Conservation (phyloP, 2,329 filamentous ascomycete genomes). For the Pseudopithomyces maydicus region DNA sequence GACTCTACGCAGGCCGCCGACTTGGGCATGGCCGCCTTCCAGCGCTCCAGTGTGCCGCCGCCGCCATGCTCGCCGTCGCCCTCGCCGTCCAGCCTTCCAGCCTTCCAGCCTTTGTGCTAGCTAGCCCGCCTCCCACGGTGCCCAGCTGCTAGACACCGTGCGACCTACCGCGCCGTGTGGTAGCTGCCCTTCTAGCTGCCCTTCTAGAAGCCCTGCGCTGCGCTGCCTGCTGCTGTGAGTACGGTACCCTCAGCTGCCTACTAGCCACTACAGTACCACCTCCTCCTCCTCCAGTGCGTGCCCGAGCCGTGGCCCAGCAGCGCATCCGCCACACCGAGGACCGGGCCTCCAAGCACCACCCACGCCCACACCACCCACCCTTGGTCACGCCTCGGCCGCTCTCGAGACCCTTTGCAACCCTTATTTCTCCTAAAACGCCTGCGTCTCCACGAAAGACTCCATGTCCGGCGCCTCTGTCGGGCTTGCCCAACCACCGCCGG, state of each 20-base stretch:
- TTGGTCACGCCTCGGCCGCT: not conserved
- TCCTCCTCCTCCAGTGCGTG: not conserved
- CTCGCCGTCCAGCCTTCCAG: not conserved
- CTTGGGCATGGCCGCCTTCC: not conserved
- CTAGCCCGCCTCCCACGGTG: not conserved
- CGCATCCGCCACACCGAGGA: not conserved
- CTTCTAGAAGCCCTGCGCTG: conserved; percentile 2
- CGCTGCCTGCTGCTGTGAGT: too few relatives aligned
- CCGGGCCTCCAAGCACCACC: too few relatives aligned
- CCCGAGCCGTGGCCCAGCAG: not conserved
- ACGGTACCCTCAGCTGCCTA: too few relatives aligned
- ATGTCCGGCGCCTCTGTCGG: not conserved
- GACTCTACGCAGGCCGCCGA: not conserved
- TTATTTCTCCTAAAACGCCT: not conserved
- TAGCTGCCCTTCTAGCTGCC: not conserved
- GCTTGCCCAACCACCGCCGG: not conserved
- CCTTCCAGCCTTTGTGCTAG: too few relatives aligned
- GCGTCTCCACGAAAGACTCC: not conserved
- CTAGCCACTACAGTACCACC: too few relatives aligned
- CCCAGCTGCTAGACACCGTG: too few relatives aligned
- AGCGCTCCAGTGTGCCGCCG: not conserved
- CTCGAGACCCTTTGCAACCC: not conserved
- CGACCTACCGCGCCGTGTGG: too few relatives aligned
- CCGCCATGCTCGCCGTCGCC: not conserved
- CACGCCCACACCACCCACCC: not conserved